Evolutionary conservation across 257 asterid genomes (phyloP), one percentile per base, ranked within the genome.

Genomic region (Thymus quinquecostatus): DNA sequence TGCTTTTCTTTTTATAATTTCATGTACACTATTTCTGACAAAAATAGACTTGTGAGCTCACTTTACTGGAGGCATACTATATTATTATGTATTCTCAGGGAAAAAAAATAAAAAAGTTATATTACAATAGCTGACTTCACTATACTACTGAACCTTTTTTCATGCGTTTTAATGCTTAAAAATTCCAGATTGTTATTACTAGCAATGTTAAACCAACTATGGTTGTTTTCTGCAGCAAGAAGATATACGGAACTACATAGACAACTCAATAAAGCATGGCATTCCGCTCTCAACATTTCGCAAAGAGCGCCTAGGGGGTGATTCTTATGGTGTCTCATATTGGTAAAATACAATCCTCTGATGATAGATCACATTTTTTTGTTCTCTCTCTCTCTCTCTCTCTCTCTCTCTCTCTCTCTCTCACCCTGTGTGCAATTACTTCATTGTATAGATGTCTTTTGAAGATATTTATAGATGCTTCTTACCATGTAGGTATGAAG

Each of bases 241-340:
- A 73, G 99, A 95, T 82, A 85, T 95, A 62, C 82, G 96, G 71
- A 89, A 76, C 88, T 81, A 85, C 64, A 90, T 95, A 75, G 99
- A 95, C 10, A 80, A 82, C 74, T 88, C 97, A 11, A 29, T 92
- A 72, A 95, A 95, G 83, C 92, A 80, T 50, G 98, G 97, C 68
- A 76, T 61, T 79, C 94, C 72, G 57, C 87, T 88, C 66, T 87
- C 98, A 55, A 59, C 86, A 32, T 95, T 95, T 61, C 91, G 98
- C 62, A 92, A 92, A 83, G 94, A 92, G 66, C 92, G 98, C 53
- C 66, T 90, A 57, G 98, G 99, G 58, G 98, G 98, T 65, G 98
- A 92, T 86, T 90, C 99, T 81, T 86, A 81, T 70, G 99, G 99
- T 70, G 79, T 90, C 82, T 88, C 97, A 50, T 95, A 95, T 80